These are phyloP conservation scores for Verticillium albo-atrum DNA, from an alignment of 2,329 filamentous ascomycete genomes.

Conservation along the genomic window DNA sequence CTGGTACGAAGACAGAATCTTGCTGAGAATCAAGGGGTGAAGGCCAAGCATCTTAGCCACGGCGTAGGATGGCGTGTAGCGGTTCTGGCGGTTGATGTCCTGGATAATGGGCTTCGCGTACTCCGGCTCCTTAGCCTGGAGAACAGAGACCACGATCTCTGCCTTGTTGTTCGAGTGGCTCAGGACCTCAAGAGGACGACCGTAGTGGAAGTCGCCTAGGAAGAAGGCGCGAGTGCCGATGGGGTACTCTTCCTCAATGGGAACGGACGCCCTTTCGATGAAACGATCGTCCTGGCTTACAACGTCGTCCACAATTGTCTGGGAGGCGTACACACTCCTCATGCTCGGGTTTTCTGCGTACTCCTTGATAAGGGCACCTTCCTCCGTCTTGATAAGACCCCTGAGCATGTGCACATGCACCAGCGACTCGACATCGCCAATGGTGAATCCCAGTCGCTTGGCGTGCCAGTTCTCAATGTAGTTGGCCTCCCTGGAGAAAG, in stretches of 20 bases:
- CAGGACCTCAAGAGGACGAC: conserved; percentile 78
- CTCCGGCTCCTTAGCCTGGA: conserved; percentile 70
- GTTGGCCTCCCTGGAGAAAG: conserved; percentile 79
- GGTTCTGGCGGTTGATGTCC: conserved; percentile 63
- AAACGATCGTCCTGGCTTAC: conserved; percentile 90
- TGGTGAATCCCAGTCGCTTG: conserved; percentile 83
- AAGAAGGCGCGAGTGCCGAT: conserved; percentile 82
- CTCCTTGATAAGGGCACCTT: conserved; percentile 88
- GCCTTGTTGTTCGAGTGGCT: conserved; percentile 71
- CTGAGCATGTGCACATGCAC: conserved; percentile 92
- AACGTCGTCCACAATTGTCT: conserved; percentile 85
- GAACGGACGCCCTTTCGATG: conserved; percentile 80
- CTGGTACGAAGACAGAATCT: conserved; percentile 91
- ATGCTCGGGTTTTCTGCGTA: conserved; percentile 82
- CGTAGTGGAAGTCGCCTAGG: conserved; percentile 88
- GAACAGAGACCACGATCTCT: conserved; percentile 70
- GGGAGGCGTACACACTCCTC: conserved; percentile 86
- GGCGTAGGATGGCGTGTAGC: conserved; percentile 83
- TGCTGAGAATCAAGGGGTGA: conserved; percentile 85
- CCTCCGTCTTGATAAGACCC: conserved; percentile 83
- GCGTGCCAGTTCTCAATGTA: conserved; percentile 84
- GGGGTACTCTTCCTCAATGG: conserved; percentile 90
- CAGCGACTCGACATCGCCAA: conserved; percentile 81
- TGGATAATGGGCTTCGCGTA: conserved; percentile 73
- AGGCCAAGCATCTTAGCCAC: conserved; percentile 78